Base-by-base conservation (phyloP, 306 rosid genomes). In the Casuarina cunninghamiana region DNA sequence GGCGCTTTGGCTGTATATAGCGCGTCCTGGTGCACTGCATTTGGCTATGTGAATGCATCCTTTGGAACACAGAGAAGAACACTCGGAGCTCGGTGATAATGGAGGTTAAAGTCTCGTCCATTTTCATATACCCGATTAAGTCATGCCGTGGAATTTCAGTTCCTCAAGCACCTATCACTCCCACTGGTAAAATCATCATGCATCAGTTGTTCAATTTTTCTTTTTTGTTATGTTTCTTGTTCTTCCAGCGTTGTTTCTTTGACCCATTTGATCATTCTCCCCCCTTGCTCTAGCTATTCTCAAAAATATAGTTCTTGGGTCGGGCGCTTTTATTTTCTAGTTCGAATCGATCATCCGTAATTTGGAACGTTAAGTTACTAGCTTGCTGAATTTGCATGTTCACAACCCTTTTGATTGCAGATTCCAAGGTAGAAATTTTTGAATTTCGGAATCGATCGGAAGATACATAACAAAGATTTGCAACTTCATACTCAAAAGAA, bases 61-160 rank as follows among this genome's bases (percentile, higher is more conserved):
- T 4, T 3, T 4, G 9, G 10, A 58, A 58, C 11, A 9, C 65
- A 57, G 69, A 58, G 10, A 65, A 61, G 62, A 50, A 61, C 50
- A 21, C 54, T 26, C 65, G 21, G 63, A 5, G 4, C 19, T 41
- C 69, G 3, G 5, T 75, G 38, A 67, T 78, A 71, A 70, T 87
- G 2, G 49, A 71, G 73, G 86, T 85, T 8, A 74, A 45, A 51
- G 89, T 92, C 35, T 85, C 93, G 1, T 78, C 82, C 10, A 79
- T 94, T 3, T 86, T 89, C 85, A 53, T 90, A 21, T 92, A 94
- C 83, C 98, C 98, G 12, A 50, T 92, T 21, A 94, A 94, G 75
- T 94, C 98, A 12, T 94, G 98, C 70, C 90, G 98, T 45, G 98
- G 94, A 69, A 92, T 94, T 74, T 90, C 97, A 9, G 83, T 89